Evolutionary conservation across 2,329 filamentous ascomycete genomes (phyloP).

Genomic region (Pseudogymnoascus sp.): DNA sequence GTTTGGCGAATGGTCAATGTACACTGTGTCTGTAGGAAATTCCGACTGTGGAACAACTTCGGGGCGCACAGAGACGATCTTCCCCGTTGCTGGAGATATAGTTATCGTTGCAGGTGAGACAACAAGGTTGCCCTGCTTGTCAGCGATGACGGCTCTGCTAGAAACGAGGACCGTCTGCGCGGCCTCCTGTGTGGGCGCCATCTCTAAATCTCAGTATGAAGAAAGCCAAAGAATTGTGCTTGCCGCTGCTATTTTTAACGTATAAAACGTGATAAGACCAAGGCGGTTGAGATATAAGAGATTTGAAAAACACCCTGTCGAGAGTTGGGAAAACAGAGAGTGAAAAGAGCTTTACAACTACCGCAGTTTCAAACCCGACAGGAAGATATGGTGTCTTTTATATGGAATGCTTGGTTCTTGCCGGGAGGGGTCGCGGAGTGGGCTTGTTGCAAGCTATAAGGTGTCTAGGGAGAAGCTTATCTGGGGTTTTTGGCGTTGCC

Average conservation of each 20-base stretch:
- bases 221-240: background rate
- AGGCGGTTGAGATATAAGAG: background rate
- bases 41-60: conserved; percentile 64
- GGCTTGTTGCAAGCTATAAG: conserved; percentile 7
- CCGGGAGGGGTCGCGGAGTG: background rate
- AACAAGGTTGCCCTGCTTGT: conserved; percentile 50
- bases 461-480: conserved; percentile 1
- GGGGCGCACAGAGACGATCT: conserved; percentile 70
- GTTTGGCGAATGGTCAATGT: conserved; percentile 77
- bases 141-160: conserved; percentile 71
- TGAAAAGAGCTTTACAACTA: background rate
- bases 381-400: conserved; percentile 3
- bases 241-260: background rate
- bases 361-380: background rate
- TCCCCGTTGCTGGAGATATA: conserved; percentile 70
- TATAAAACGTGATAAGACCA: background rate
- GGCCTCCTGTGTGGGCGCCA: background rate
- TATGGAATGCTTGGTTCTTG: background rate
- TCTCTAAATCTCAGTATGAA: background rate
- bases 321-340: background rate
- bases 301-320: background rate
- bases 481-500: background rate
- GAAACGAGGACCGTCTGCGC: conserved; percentile 67
- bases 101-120: conserved; percentile 78
- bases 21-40: conserved; percentile 66